Evolutionary conservation across 305 asterid species (phyloP), one percentile per base, ranked within the genome.

Genomic region (Withania somnifera): DNA sequence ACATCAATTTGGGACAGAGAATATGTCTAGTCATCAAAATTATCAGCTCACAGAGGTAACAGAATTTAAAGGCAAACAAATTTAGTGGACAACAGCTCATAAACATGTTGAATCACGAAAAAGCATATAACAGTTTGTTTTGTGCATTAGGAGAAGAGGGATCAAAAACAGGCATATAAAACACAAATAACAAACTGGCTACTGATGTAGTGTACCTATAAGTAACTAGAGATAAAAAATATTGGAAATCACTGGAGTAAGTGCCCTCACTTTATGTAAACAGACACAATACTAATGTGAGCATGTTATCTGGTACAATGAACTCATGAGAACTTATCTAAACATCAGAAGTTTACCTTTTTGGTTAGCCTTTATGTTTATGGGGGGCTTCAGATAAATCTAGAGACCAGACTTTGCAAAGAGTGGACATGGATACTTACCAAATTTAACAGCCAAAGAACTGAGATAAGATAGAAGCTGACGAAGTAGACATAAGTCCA

Each of bases 401-500:
- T 14, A 60, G 38, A 80, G 73, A 40, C 32, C 47, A 26, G 34
- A 64, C 11, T 69, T 80, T 61, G 28, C 47, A 45, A 69, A 50
- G 30, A 47, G 66, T 34, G 45, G 67, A 61, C 71, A 32, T 24
- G 38, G 66, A 78, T 51, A 84, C 97, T 87, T 87, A 97, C 99
- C 97, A 97, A 90, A 85, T 97, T 97, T 86, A 97, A 76, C 24
- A 97, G 98, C 85, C 94, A 92, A 84, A 97, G 86, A 85, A 94
- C 85, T 11, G 98, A 86, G 78, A 97, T 87, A 69, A 94, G 95
- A 88, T 94, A 94, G 97, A 91, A 97, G 95, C 99, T 97, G 92
- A 94, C 84, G 87, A 97, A 97, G 93, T 94, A 97, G 83, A 76
- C 86, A 77, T 90, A 90, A 73, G 88, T 82, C 99, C 99, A 97